A percentile compares a stretch with the other conserved stretches of the same genome.
phyloP scores from a whole-genome alignment of 139 green algal genomes.

The Chlamydomonas applanata region DNA sequence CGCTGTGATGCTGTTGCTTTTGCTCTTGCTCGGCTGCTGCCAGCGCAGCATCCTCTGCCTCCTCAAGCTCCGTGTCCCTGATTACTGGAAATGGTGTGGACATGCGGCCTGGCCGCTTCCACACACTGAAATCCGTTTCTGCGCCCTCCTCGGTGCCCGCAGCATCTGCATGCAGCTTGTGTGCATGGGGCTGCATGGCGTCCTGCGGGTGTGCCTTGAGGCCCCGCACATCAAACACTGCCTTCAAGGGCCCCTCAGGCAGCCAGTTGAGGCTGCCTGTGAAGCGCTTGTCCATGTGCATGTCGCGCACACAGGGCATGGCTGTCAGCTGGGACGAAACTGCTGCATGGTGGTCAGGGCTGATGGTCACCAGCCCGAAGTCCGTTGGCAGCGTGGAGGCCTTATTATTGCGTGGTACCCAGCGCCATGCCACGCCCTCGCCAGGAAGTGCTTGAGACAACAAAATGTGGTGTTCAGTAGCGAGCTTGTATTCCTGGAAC shows the following conservation, averaged over 20 bases:
- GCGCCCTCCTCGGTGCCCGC: conserved; percentile 3
- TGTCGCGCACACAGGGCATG: conserved; percentile 54
- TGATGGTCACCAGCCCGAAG: conserved; percentile 68
- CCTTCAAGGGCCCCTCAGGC: conserved; percentile 18
- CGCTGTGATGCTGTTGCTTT: background rate
- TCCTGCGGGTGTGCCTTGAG: background rate
- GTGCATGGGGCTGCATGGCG: conserved; percentile 6
- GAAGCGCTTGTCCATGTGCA: conserved; percentile 64
- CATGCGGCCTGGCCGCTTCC: conserved; percentile 43
- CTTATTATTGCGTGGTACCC: conserved; percentile 64
- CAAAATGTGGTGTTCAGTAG: conserved; percentile 24
- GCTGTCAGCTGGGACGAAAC: conserved; percentile 21
- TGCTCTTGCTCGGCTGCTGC: background rate
- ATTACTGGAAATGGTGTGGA: conserved; percentile 28
- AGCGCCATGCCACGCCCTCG: conserved; percentile 46
- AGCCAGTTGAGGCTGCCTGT: conserved; percentile 42
- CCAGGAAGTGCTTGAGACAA: conserved; percentile 30
- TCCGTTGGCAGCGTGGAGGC: conserved; percentile 72
- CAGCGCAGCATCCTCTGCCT: conserved; percentile 11
- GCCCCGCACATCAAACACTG: background rate
- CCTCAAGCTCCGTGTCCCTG: background rate
- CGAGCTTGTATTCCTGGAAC: conserved; percentile 57
- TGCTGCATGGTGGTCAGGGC: background rate
- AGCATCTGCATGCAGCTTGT: background rate
- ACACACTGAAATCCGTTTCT: conserved; percentile 12